Conservation (phyloP, 306 rosid genomes). For the Rosa chinensis region DNA sequence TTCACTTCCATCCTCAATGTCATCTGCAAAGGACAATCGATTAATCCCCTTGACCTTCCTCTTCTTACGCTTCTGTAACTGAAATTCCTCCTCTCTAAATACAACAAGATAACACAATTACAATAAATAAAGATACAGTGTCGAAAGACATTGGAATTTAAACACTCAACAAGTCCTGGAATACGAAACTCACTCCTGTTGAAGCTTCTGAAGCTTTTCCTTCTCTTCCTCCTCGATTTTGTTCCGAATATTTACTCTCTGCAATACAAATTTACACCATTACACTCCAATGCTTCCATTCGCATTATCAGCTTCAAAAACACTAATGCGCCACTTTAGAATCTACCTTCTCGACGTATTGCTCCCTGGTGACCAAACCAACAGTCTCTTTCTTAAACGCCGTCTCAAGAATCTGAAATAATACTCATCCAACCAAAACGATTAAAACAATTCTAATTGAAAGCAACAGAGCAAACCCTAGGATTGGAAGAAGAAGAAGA, state of each 20-base stretch:
- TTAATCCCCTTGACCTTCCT: slow-evolving; percentile 87
- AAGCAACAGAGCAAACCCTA: slow-evolving; percentile 1
- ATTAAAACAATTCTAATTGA: not conserved
- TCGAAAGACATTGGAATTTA: not conserved
- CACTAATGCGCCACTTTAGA: too few species aligned
- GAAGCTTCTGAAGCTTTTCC: slow-evolving; percentile 94
- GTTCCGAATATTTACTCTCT: slow-evolving; percentile 88
- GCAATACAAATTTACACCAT: slow-evolving; percentile 10
- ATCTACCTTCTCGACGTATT: slow-evolving; percentile 89
- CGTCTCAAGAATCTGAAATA: slow-evolving; percentile 85
- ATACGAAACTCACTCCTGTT: slow-evolving; percentile 63
- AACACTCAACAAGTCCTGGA: not conserved
- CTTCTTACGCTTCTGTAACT: slow-evolving; percentile 78
- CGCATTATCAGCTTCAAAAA: not conserved
- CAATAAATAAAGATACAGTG: not conserved
- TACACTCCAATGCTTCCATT: not conserved
- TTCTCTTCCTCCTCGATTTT: slow-evolving; percentile 98
- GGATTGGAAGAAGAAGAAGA: not conserved
- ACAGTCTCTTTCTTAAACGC: slow-evolving; percentile 98
- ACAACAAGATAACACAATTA: not conserved
- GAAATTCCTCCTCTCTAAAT: slow-evolving; percentile 85
- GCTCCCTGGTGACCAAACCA: slow-evolving; percentile 89
- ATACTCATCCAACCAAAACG: not conserved
- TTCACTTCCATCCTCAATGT: slow-evolving; percentile 68
- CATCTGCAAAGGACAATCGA: slow-evolving; percentile 83